These are phyloP conservation scores for Wickerhamiella alocasiicola DNA, from an alignment of 805 yeast species.

Conservation along the genomic window DNA sequence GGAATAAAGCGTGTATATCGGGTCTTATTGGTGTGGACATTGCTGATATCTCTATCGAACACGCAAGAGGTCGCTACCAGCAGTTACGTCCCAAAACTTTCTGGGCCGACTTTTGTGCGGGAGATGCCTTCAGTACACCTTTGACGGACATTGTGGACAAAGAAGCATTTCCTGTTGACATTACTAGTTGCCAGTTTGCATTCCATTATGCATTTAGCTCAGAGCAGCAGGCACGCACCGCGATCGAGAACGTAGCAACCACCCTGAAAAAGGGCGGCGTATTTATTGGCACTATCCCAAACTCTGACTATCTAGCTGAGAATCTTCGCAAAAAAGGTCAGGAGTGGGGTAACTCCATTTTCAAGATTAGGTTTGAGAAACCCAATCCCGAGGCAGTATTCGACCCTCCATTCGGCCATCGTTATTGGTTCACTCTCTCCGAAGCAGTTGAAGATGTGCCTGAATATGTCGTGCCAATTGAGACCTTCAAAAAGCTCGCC, in stretches of 20 bases:
- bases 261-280: conserved; percentile 72
- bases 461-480: conserved; percentile 93
- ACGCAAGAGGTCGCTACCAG: conserved; percentile 67
- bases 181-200: conserved; percentile 84
- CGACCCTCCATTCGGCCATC: conserved; percentile 54
- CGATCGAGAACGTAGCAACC: conserved; percentile 62
- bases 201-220: conserved; percentile 89
- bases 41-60: conserved; percentile 74
- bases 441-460: conserved; percentile 97
- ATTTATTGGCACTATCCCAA: conserved; percentile 90
- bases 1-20: conserved; percentile 58
- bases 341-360: conserved; percentile 76
- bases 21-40: conserved; percentile 87
- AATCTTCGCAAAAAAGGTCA: conserved; percentile 40
- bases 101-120: conserved; percentile 76
- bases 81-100: conserved; percentile 42
- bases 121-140: conserved; percentile 73
- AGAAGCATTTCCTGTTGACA: conserved; percentile 71
- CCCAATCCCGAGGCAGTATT: conserved; percentile 33
- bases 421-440: conserved; percentile 64
- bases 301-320: conserved; percentile 54
- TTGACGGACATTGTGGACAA: conserved; percentile 60
- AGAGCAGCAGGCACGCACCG: conserved; percentile 61
- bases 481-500: conserved; percentile 68
- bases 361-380: conserved; percentile 67